These are phyloP conservation scores for Mortierella sp. DNA, from an alignment of 371 early-diverging fungal genomes.

Conservation along the genomic window DNA sequence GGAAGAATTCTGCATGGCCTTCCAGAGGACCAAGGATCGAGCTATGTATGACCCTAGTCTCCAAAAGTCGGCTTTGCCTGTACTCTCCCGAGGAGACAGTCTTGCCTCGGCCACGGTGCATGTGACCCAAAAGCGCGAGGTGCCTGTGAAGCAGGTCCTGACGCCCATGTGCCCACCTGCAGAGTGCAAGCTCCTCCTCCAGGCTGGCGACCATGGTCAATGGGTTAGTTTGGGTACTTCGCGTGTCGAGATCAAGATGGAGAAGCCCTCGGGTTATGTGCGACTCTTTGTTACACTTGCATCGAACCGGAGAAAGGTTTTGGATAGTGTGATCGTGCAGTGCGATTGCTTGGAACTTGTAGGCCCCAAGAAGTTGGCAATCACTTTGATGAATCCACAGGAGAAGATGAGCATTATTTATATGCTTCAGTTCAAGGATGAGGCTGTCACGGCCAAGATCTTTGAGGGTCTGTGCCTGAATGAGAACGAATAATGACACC, in stretches of 20 bases:
- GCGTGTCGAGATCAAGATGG: slow-evolving; percentile 43
- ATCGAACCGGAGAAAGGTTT: slow-evolving; percentile 35
- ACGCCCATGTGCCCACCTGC: slow-evolving; percentile 43
- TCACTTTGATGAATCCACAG: slow-evolving; percentile 47
- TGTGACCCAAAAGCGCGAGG: slow-evolving; percentile 5
- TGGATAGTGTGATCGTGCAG: slow-evolving; percentile 53
- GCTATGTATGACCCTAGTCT: slow-evolving; percentile 52
- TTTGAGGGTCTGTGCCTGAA: slow-evolving; percentile 49
- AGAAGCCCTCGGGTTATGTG: slow-evolving; percentile 50
- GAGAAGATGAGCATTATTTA: slow-evolving; percentile 55
- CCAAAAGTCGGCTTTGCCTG: slow-evolving; percentile 31
- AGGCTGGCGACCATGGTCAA: slow-evolving; percentile 51
- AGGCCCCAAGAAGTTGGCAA: slow-evolving; percentile 51
- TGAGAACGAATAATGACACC: slow-evolving; percentile 25
- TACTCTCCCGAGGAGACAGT: slow-evolving; percentile 44
- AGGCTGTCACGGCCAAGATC: slow-evolving; percentile 40
- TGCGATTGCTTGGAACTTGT: slow-evolving; percentile 49
- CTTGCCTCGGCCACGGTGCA: slow-evolving; percentile 38
- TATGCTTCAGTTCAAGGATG: slow-evolving; percentile 53
- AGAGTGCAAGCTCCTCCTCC: slow-evolving; percentile 50
- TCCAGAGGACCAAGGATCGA: slow-evolving; percentile 50
- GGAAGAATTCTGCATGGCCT: slow-evolving; percentile 46
- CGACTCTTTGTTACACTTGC: slow-evolving; percentile 37
- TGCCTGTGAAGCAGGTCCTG: slow-evolving; percentile 37
- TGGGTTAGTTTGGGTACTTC: slow-evolving; percentile 48